Evolutionary conservation across 495 filamentous ascomycete genomes (phyloP).

Genomic region (Aspergillus cavernicola): DNA sequence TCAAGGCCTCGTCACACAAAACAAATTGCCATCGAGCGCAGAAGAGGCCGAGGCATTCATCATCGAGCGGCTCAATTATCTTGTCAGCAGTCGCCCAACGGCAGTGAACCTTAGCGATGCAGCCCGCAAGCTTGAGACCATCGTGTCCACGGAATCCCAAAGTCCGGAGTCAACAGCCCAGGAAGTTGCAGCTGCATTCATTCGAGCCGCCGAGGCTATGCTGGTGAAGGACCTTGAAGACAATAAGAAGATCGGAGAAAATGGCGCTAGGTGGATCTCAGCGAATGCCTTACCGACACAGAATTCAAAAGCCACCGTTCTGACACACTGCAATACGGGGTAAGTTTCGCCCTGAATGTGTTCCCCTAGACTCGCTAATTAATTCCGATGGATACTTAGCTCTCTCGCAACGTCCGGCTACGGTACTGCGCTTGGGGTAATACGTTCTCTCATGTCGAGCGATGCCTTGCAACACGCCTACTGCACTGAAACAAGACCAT

Average conservation of each 20-base stretch:
- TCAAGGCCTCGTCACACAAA: constrained; percentile 17
- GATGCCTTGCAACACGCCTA: constrained; percentile 70
- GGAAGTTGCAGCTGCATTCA: constrained; percentile 60
- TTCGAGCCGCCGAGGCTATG: constrained; percentile 78
- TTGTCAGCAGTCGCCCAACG: constrained; percentile 83
- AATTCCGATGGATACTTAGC: constrained; percentile 31
- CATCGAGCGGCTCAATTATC: constrained; percentile 69
- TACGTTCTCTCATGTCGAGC: constrained; percentile 72
- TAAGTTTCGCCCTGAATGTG: constrained; percentile 29
- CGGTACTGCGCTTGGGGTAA: constrained; percentile 90
- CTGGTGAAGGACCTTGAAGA: constrained; percentile 80
- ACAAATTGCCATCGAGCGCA: constrained; percentile 33
- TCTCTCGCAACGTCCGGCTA: constrained; percentile 95
- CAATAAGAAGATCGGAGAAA: constrained; percentile 77
- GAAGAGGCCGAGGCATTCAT: constrained; percentile 66
- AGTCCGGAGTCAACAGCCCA: constrained; percentile 35
- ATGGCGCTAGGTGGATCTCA: constrained; percentile 81
- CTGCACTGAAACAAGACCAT: constrained; percentile 95
- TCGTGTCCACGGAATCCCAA: constrained; percentile 39
- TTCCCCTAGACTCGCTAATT: constrained; percentile 1
- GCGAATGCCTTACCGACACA: constrained; percentile 37
- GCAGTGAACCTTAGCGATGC: constrained; percentile 94
- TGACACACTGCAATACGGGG: constrained; percentile 98
- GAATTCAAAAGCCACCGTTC: constrained; percentile 56
- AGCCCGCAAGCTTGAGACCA: constrained; percentile 66